Percentiles rank a stretch among this genome's conserved stretches.
Conservation (phyloP, 192 early-diverging fungal species). For the Backusella luteola region DNA sequence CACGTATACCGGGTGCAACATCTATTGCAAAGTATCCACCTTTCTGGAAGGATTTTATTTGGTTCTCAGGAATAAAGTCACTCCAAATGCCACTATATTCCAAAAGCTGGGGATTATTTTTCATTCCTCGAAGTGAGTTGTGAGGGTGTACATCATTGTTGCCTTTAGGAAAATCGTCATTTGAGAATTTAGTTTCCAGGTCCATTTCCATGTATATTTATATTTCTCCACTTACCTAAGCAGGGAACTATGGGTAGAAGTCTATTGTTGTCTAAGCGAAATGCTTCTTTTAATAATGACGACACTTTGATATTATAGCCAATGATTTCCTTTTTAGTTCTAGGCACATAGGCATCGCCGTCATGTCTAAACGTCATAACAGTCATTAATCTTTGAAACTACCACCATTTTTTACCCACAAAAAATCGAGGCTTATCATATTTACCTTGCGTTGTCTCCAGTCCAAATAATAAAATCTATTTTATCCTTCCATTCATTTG, state of each 20-base stretch:
- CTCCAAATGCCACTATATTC: conserved; percentile 54
- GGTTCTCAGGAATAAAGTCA: conserved; percentile 58
- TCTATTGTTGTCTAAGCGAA: conserved; percentile 35
- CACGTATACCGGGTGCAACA: conserved; percentile 51
- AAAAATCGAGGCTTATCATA: neutral
- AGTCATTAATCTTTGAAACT: neutral
- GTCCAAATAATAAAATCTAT: conserved; percentile 80
- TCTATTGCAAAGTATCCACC: conserved; percentile 69
- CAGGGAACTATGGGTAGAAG: conserved; percentile 50
- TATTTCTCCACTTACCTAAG: conserved; percentile 26
- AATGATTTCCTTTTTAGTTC: conserved; percentile 60
- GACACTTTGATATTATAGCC: conserved; percentile 52
- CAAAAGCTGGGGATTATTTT: conserved; percentile 48
- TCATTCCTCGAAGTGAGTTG: conserved; percentile 38
- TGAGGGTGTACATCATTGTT: conserved; percentile 77
- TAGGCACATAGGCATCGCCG: conserved; percentile 59
- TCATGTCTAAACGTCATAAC: conserved; percentile 56
- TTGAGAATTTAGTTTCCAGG: neutral
- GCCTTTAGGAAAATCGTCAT: conserved; percentile 23
- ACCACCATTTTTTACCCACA: neutral
- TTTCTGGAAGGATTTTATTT: conserved; percentile 56
- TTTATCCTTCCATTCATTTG: conserved; percentile 42
- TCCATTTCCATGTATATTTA: neutral
- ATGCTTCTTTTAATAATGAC: conserved; percentile 43
- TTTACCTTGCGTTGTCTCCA: conserved; percentile 70